These are phyloP conservation scores for Babesia microti DNA, from an alignment of 169 alveolate genomes.

Conservation along the genomic window DNA sequence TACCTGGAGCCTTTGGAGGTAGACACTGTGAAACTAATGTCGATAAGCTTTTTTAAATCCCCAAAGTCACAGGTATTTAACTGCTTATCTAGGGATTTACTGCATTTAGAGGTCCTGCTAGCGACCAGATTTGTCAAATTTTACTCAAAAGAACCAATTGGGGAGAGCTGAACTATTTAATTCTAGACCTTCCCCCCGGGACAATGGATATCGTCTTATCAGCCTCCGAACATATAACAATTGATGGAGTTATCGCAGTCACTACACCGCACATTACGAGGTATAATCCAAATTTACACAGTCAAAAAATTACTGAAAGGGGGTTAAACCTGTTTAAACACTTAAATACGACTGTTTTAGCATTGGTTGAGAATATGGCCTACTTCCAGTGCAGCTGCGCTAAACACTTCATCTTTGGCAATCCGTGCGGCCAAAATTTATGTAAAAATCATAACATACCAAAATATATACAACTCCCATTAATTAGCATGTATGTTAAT, in stretches of 20 bases:
- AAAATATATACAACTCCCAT: too few species aligned
- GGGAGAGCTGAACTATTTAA: conserved; percentile 94
- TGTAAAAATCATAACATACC: too few species aligned
- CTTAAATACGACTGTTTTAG: conserved; percentile 77
- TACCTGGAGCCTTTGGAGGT: conserved; percentile 47
- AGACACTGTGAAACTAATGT: conserved; percentile 53
- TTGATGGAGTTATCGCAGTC: conserved; percentile 68
- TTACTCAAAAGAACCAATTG: conserved; percentile 83
- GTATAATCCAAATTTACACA: conserved; percentile 67
- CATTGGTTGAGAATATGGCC: conserved; percentile 84
- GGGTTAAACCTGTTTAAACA: conserved; percentile 83
- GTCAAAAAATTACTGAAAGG: conserved; percentile 80
- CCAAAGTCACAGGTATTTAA: conserved; percentile 16
- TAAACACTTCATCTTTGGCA: too few species aligned
- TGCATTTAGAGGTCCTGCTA: conserved; percentile 90
- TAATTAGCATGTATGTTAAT: too few species aligned
- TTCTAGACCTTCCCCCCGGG: conserved; percentile 99
- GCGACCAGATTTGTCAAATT: conserved; percentile 80
- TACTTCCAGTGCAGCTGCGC: conserved; percentile 82
- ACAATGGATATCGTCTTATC: conserved; percentile 97
- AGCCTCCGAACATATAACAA: conserved; percentile 78
- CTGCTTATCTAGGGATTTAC: conserved; percentile 45
- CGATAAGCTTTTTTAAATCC: conserved; percentile 28
- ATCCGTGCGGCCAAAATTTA: too few species aligned
- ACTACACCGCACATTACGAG: conserved; percentile 65